These are phyloP conservation scores for Torulaspora maleeae DNA, from an alignment of 805 yeast species.

Conservation along the genomic window DNA sequence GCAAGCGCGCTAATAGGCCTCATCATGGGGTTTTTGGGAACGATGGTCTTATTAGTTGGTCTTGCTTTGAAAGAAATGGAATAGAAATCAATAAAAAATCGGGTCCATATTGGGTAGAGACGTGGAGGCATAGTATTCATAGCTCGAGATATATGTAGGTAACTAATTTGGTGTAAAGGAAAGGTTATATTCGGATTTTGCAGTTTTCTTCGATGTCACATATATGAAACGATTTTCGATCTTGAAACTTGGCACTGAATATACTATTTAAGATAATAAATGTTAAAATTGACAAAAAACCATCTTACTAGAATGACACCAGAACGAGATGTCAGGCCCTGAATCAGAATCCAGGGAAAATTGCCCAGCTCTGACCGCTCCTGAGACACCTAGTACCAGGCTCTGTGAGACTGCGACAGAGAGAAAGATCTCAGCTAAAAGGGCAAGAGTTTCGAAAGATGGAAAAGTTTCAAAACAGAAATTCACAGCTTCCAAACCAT, in stretches of 20 bases:
- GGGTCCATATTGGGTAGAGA: not conserved
- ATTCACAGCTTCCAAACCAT: not conserved
- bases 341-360: not conserved
- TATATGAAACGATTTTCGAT: not conserved
- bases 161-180: not conserved
- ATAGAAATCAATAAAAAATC: not conserved
- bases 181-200: not conserved
- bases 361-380: not conserved
- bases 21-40: constrained; percentile 22
- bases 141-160: constrained; percentile 5
- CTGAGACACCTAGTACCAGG: not conserved
- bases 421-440: not conserved
- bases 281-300: not conserved
- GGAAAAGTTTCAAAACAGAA: constrained; percentile 6
- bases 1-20: constrained; percentile 20
- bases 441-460: not conserved
- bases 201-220: not conserved
- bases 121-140: not conserved
- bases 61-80: constrained; percentile 22
- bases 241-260: not conserved
- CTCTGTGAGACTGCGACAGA: not conserved
- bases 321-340: not conserved
- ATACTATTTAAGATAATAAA: constrained; percentile 1
- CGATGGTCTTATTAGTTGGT: constrained; percentile 20
- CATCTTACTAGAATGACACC: not conserved